A percentile compares a stretch with the other conserved stretches of the same genome.
Evolutionary conservation across 2,329 filamentous ascomycete genomes (phyloP).

Genomic region (Pestalotiopsis sp.): DNA sequence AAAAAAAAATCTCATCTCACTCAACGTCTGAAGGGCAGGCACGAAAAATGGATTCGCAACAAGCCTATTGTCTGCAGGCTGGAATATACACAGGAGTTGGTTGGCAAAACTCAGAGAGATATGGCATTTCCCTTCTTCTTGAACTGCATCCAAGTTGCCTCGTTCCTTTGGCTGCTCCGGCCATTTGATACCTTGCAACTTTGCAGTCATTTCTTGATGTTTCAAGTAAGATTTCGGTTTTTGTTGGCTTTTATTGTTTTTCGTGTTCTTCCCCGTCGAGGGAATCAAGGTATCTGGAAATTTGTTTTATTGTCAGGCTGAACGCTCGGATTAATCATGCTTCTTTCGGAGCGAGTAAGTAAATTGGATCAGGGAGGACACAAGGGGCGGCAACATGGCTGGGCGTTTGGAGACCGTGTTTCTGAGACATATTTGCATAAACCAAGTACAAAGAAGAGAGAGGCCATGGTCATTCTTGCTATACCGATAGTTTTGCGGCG

Average conservation of each 20-base stretch:
- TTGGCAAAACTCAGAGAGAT: conserved; percentile 10
- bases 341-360: background rate
- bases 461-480: background rate
- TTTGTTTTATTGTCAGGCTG: background rate
- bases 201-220: background rate
- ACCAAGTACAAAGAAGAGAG: background rate
- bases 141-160: background rate
- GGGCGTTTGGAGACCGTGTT: background rate
- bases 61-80: background rate
- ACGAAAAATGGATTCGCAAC: background rate
- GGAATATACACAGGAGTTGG: conserved; percentile 9
- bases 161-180: background rate
- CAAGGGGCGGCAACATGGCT: background rate
- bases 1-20: background rate
- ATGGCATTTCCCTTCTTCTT: background rate
- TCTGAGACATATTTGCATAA: background rate
- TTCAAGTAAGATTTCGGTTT: background rate
- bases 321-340: background rate
- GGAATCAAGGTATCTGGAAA: background rate
- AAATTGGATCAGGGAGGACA: background rate
- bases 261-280: background rate
- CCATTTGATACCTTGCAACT: background rate
- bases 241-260: background rate
- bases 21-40: background rate
- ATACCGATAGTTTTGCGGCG: background rate